Conservation (phyloP, 1,284 basidiomycete species). For the Malassezia arunalokei region DNA sequence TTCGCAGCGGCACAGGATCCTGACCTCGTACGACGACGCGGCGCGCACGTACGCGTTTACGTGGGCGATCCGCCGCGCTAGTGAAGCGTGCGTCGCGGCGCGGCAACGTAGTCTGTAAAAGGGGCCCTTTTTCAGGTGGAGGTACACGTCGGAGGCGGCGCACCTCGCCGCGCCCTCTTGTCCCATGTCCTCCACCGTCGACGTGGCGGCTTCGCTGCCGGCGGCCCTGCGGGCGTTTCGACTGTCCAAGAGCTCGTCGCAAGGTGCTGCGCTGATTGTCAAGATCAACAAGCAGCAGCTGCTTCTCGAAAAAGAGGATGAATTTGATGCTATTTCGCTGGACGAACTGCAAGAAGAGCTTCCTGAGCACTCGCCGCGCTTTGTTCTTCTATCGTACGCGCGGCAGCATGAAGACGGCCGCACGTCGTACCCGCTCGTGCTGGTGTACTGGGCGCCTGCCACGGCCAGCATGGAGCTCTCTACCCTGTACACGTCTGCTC, state of each 20-base stretch:
- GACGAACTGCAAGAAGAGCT: constrained; percentile 53
- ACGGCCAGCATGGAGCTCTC: constrained; percentile 32
- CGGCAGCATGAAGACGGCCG: constrained; percentile 70
- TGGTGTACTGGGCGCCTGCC: constrained; percentile 36
- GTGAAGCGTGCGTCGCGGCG: background rate
- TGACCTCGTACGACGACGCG: constrained; percentile 14
- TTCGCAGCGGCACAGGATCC: constrained; percentile 12
- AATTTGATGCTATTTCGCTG: constrained; percentile 18
- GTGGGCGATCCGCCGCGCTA: constrained; percentile 17
- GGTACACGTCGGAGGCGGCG: background rate
- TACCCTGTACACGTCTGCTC: constrained; percentile 42
- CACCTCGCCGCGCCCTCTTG: background rate
- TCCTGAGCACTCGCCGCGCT: constrained; percentile 77
- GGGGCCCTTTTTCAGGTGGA: no score
- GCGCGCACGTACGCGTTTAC: constrained; percentile 16
- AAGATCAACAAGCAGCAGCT: constrained; percentile 38
- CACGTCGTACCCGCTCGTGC: constrained; percentile 53
- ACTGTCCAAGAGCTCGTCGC: constrained; percentile 18
- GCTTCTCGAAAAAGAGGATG: constrained; percentile 32
- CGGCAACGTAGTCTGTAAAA: background rate
- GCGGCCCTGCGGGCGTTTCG: constrained; percentile 25
- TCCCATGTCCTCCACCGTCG: constrained; percentile 25
- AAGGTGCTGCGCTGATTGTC: constrained; percentile 27
- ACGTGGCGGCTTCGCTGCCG: constrained; percentile 27
- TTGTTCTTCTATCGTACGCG: constrained; percentile 71